These are phyloP conservation scores for Cyclanthera cordifolia DNA, from an alignment of 306 rosid genomes.

Conservation along the genomic window DNA sequence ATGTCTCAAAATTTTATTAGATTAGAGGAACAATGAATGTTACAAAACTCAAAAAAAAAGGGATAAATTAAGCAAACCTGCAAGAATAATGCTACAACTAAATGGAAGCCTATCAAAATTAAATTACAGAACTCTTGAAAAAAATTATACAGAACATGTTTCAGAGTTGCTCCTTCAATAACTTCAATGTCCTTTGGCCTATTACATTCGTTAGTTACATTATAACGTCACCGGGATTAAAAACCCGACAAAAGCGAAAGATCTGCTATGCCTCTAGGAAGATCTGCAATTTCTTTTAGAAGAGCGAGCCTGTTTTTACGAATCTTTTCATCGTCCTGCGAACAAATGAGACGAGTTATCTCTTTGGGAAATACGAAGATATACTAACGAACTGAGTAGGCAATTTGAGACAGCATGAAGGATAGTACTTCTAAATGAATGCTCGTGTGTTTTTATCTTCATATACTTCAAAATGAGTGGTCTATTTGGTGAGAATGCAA, in stretches of 20 bases:
- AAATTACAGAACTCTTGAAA: background rate
- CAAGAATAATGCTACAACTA: background rate
- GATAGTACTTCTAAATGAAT: background rate
- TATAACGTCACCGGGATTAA: constrained; percentile 1
- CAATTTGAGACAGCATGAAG: background rate
- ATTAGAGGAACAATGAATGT: too few relatives aligned
- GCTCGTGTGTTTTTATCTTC: background rate
- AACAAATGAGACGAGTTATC: background rate
- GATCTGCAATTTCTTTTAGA: constrained; percentile 73
- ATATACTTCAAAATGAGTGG: background rate
- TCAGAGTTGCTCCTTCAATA: background rate
- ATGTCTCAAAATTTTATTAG: background rate
- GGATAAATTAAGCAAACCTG: background rate
- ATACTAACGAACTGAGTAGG: background rate
- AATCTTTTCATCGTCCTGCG: constrained; percentile 61
- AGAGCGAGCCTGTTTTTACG: constrained; percentile 68
- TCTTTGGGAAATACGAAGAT: background rate
- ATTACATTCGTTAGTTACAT: background rate
- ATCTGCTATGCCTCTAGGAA: constrained; percentile 79
- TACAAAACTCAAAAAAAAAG: background rate
- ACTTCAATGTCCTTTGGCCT: background rate
- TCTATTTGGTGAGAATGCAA: background rate
- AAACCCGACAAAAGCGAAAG: constrained; percentile 75
- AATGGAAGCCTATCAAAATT: background rate
- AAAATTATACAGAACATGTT: background rate